A percentile compares a stretch with the other conserved stretches of the same genome.
phyloP scores from a whole-genome alignment of 768 basidiomycete species.

The Mycena polygramma region DNA sequence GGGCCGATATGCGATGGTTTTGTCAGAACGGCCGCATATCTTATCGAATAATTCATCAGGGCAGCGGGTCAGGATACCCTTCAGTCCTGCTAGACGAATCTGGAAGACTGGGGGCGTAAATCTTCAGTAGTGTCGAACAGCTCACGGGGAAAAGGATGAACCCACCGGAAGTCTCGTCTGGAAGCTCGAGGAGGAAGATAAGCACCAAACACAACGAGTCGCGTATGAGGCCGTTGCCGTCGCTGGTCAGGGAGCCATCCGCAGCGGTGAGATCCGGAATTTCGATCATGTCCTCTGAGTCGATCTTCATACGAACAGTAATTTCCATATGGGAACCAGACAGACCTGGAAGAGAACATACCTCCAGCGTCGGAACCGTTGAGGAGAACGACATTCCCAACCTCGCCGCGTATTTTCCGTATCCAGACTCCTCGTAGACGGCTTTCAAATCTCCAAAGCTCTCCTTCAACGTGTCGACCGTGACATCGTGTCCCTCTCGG shows the following conservation, averaged over 20 bases:
- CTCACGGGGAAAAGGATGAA: neutral
- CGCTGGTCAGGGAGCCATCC: conserved; percentile 39
- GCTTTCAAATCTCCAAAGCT: conserved; percentile 35
- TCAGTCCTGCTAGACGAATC: conserved; percentile 36
- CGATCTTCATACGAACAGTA: conserved; percentile 27
- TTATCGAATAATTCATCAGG: conserved; percentile 34
- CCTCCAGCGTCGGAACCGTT: conserved; percentile 27
- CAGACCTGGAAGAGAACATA: neutral
- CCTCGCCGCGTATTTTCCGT: conserved; percentile 42
- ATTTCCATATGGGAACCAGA: too few species aligned
- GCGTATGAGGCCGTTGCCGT: conserved; percentile 41
- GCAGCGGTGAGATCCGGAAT: conserved; percentile 31
- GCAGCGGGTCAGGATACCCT: conserved; percentile 35
- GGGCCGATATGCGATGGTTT: conserved; percentile 36
- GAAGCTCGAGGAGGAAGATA: neutral
- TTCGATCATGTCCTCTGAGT: conserved; percentile 1
- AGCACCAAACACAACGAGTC: conserved; percentile 34
- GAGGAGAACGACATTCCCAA: conserved; percentile 43
- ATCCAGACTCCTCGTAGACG: conserved; percentile 37
- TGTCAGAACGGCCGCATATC: conserved; percentile 13
- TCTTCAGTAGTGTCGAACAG: neutral
- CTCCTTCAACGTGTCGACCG: conserved; percentile 26
- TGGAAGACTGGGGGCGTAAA: conserved; percentile 36
- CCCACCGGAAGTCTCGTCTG: conserved; percentile 32
- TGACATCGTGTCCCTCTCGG: conserved; percentile 30